Evolutionary conservation across 768 basidiomycete species (phyloP).

Genomic region (Lyophyllum semitale): DNA sequence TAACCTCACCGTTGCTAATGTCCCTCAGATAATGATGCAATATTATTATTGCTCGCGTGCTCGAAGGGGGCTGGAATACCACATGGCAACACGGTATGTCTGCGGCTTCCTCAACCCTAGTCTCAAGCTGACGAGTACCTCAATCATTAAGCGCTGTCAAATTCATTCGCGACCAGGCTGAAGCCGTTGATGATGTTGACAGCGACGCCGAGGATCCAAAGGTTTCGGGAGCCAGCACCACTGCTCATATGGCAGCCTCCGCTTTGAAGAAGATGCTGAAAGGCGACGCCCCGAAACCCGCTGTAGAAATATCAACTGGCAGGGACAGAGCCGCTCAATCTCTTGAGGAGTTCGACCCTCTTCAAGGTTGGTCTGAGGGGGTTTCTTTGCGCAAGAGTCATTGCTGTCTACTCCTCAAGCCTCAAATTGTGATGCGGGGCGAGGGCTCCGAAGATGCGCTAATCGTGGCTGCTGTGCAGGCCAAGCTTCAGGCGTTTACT

Average conservation of each 20-base stretch:
- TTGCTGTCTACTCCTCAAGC: slow-evolving; percentile 86
- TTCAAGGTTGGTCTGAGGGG: slow-evolving; percentile 73
- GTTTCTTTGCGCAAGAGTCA: slow-evolving; percentile 71
- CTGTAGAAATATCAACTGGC: slow-evolving; percentile 38
- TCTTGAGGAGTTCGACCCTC: slow-evolving; percentile 50
- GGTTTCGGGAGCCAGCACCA: slow-evolving; percentile 35
- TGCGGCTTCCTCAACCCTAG: background rate
- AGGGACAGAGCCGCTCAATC: slow-evolving; percentile 23
- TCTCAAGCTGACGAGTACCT: slow-evolving; percentile 10
- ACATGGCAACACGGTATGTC: slow-evolving; percentile 79
- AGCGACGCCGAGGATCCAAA: slow-evolving; percentile 24
- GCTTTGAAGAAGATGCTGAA: slow-evolving; percentile 66
- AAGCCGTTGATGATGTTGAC: slow-evolving; percentile 37
- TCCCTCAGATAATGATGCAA: slow-evolving; percentile 72
- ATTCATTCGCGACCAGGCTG: slow-evolving; percentile 84
- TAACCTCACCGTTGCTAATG: slow-evolving; percentile 13
- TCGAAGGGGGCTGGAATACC: slow-evolving; percentile 81
- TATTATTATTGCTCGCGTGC: slow-evolving; percentile 85
- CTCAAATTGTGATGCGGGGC: slow-evolving; percentile 82
- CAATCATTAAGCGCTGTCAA: slow-evolving; percentile 64
- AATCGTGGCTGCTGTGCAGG: slow-evolving; percentile 78
- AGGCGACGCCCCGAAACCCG: slow-evolving; percentile 51
- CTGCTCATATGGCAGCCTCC: slow-evolving; percentile 67
- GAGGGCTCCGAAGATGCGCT: slow-evolving; percentile 54
- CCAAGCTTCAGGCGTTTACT: slow-evolving; percentile 73